Evolutionary conservation across 768 basidiomycete genomes (phyloP).

Genomic region (Sporobolomyces pararoseus): DNA sequence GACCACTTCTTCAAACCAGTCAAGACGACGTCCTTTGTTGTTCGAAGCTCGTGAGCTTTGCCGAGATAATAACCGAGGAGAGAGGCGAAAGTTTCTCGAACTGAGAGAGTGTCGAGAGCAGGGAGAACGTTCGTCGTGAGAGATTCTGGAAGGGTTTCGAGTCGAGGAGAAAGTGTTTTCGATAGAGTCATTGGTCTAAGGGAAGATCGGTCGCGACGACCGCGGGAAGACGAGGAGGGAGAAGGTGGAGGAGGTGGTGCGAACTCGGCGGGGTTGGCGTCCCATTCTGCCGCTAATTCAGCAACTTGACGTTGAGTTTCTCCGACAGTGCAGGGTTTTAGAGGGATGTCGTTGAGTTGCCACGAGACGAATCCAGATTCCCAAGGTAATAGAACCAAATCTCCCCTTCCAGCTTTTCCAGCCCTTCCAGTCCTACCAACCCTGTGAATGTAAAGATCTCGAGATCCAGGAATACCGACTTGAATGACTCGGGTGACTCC

Average conservation of each 20-base stretch:
- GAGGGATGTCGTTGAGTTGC: conserved; percentile 64
- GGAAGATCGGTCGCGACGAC: not conserved
- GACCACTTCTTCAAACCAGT: conserved; percentile 65
- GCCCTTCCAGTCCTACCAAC: conserved; percentile 54
- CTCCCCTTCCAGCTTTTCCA: conserved; percentile 57
- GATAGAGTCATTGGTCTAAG: conserved; percentile 27
- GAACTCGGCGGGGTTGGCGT: conserved; percentile 51
- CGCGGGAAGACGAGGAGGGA: not conserved
- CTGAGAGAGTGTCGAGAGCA: conserved; percentile 45
- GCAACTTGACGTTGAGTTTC: conserved; percentile 56
- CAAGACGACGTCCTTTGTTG: conserved; percentile 54
- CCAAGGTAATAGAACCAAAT: conserved; percentile 57
- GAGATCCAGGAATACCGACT: conserved; percentile 67
- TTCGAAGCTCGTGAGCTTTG: conserved; percentile 56
- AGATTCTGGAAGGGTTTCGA: conserved; percentile 45
- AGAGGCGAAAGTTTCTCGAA: conserved; percentile 63
- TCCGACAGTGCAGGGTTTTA: conserved; percentile 59
- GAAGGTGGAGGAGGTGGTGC: conserved; percentile 14
- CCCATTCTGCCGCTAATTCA: conserved; percentile 55
- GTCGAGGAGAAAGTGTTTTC: conserved; percentile 37
- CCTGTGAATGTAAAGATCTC: conserved; percentile 58
- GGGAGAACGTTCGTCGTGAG: conserved; percentile 42
- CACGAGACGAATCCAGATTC: conserved; percentile 59
- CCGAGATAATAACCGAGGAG: conserved; percentile 69
- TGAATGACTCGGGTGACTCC: conserved; percentile 72